Base-by-base conservation (phyloP, 495 filamentous ascomycete species). In the Aspergillus taichungensis region DNA sequence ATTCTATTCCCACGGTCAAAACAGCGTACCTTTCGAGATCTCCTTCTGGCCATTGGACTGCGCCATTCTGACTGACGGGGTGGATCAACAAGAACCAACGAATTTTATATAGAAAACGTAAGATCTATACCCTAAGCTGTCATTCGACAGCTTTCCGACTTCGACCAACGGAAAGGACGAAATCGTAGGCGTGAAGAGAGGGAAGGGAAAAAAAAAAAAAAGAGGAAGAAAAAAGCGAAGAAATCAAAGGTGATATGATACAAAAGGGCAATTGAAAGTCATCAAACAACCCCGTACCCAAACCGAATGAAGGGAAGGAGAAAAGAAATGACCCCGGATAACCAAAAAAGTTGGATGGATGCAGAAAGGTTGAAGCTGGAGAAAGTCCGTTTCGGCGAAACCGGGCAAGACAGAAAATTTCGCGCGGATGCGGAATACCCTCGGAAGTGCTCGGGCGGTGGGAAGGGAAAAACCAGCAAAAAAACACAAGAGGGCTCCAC, bases 371-470 rank as follows among this genome's bases (percentile, higher is more conserved):
- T 54, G 55, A 54, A 53, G 52, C 55, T 55, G 56, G 52, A 52
- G 46, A 48, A 49, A 46, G 51, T 34, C 45, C 43, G 48, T 24
- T 24, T 24, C 41, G 46, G 37, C 41, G 42, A 49, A 49, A 27
- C 37, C 42, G 42, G 51, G 29, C 46, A 45, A 62, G 61, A 64
- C 18, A 24, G 63, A 70, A 70, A 70, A 67, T 67, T 68, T 67
- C 60, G 59, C 18, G 18, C 61, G 58, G 64, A 54, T 55, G 55
- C 66, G 64, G 66, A 53, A 63, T 59, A 61, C 57, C 61, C 60
- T 69, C 68, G 68, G 68, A 65, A 66, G 58, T 57, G 63, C 59
- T 71, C 68, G 68, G 67, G 64, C 57, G 63, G 56, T 60, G 50
- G 54, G 53, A 36, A 39, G 46, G 37, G n/a, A 4, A 24, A 24